Conservation (phyloP, 768 basidiomycete species). For the Dendrothele bispora region DNA sequence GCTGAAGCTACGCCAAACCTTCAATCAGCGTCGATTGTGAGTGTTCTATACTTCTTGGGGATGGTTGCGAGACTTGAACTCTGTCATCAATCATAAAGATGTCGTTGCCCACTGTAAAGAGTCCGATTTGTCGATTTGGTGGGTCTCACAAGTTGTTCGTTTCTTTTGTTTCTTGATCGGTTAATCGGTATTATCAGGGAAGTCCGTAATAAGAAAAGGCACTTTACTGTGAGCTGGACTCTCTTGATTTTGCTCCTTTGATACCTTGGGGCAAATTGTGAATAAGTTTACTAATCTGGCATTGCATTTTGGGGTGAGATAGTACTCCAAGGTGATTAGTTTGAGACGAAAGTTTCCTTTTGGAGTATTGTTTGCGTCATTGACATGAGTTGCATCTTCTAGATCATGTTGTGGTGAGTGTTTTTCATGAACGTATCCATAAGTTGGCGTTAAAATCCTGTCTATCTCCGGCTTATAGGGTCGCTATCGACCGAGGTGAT, state of each 20-base stretch:
- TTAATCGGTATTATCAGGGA: constrained; percentile 55
- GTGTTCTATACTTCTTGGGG: constrained; percentile 15
- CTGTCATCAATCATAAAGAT: constrained; percentile 34
- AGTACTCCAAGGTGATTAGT: constrained; percentile 92
- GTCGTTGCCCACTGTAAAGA: constrained; percentile 73
- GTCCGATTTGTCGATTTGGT: constrained; percentile 91
- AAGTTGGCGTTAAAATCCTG: not conserved
- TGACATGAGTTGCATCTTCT: constrained; percentile 11
- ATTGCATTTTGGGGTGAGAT: too few relatives aligned
- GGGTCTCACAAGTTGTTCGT: constrained; percentile 30
- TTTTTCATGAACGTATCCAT: not conserved
- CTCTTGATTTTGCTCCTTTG: not conserved
- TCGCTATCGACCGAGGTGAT: constrained; percentile 87
- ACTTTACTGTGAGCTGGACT: constrained; percentile 65
- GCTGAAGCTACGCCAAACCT: constrained; percentile 1
- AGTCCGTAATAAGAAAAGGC: constrained; percentile 80
- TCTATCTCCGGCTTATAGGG: constrained; percentile 48
- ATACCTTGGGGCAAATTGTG: constrained; percentile 1
- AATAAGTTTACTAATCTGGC: too few relatives aligned
- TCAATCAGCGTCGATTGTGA: constrained; percentile 69
- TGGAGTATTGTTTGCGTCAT: too few relatives aligned
- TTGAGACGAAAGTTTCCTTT: constrained; percentile 22
- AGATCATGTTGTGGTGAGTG: constrained; percentile 86
- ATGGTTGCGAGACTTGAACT: not conserved
- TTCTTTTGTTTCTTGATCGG: constrained; percentile 7